Evolutionary conservation across 2,329 filamentous ascomycete species (phyloP).

Genomic region (Aureobasidium sp.): DNA sequence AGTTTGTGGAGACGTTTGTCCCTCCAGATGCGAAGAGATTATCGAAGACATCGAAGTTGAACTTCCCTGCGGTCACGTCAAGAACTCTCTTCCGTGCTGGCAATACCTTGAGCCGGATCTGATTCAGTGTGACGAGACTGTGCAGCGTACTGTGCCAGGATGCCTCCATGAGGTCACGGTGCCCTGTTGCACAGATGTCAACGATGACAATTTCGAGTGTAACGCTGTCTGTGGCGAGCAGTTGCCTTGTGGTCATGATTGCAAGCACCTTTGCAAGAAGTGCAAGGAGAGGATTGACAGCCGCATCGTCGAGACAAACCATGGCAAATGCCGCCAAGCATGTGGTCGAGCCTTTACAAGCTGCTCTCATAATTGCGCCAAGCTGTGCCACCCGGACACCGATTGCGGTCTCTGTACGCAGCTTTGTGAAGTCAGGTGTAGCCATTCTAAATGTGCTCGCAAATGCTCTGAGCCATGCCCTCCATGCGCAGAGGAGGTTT

Average conservation of each 20-base stretch:
- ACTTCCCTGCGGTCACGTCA: constrained; percentile 27
- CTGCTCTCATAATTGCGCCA: constrained; percentile 51
- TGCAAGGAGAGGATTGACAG: constrained; percentile 41
- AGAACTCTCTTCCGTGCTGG: constrained; percentile 23
- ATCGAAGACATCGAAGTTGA: constrained; percentile 25
- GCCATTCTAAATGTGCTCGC: constrained; percentile 50
- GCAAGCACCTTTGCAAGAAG: constrained; percentile 41
- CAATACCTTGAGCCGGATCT: constrained; percentile 35
- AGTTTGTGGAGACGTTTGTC: constrained; percentile 33
- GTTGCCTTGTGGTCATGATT: constrained; percentile 54
- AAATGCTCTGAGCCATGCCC: constrained; percentile 54
- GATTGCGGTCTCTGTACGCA: constrained; percentile 43
- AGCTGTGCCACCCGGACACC: constrained; percentile 46
- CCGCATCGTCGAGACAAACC: constrained; percentile 29
- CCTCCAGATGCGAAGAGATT: constrained; percentile 15
- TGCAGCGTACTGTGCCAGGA: constrained; percentile 44
- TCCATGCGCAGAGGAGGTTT: constrained; percentile 40
- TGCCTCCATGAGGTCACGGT: constrained; percentile 51
- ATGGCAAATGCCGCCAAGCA: constrained; percentile 42
- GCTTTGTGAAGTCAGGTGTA: constrained; percentile 51
- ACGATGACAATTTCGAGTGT: constrained; percentile 41
- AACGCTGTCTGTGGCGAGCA: constrained; percentile 37
- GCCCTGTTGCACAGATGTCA: constrained; percentile 45
- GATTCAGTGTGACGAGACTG: constrained; percentile 44
- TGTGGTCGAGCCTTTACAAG: constrained; percentile 48